Evolutionary conservation across 805 yeast genomes (phyloP).

Genomic region (Metschnikowia orientalis): DNA sequence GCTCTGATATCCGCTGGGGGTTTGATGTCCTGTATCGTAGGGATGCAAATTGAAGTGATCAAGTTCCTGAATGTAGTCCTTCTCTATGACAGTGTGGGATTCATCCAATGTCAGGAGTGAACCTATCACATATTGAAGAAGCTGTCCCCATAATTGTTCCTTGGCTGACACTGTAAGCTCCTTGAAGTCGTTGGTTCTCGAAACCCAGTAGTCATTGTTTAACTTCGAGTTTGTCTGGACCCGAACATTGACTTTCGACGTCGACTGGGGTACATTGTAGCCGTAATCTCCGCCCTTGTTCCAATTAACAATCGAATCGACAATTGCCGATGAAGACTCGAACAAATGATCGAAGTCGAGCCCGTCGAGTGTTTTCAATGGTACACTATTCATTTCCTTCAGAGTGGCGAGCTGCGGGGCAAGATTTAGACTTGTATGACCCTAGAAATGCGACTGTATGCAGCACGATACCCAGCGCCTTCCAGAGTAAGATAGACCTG

Average conservation of each 20-base stretch:
- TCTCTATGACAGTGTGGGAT: conserved; percentile 36
- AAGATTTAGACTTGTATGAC: too few species aligned
- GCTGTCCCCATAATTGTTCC: conserved; percentile 9
- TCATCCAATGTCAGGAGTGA: conserved; percentile 14
- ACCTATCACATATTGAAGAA: conserved; percentile 14
- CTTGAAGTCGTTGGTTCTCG: conserved; percentile 14
- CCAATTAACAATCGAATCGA: conserved; percentile 14
- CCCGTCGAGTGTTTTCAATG: conserved; percentile 11
- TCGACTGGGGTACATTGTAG: conserved; percentile 15
- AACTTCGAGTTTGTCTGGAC: conserved; percentile 10
- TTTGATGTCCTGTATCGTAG: conserved; percentile 7
- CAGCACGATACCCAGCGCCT: too few species aligned
- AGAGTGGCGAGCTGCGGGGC: too few species aligned
- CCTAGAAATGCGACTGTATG: too few species aligned
- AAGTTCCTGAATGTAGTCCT: conserved; percentile 33
- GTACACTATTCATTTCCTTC: conserved; percentile 17
- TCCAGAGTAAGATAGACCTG: too few species aligned
- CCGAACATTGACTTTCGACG: conserved; percentile 13
- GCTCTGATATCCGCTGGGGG: conserved; percentile 14
- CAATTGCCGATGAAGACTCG: conserved; percentile 9
- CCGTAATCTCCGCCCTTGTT: conserved; percentile 9
- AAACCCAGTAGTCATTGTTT: conserved; percentile 18
- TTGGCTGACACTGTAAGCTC: conserved; percentile 12
- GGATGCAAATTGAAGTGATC: conserved; percentile 23
- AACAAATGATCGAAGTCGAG: conserved; percentile 12